Base-by-base conservation (phyloP, 768 basidiomycete genomes). In the Cystofilobasidium capitatum region DNA sequence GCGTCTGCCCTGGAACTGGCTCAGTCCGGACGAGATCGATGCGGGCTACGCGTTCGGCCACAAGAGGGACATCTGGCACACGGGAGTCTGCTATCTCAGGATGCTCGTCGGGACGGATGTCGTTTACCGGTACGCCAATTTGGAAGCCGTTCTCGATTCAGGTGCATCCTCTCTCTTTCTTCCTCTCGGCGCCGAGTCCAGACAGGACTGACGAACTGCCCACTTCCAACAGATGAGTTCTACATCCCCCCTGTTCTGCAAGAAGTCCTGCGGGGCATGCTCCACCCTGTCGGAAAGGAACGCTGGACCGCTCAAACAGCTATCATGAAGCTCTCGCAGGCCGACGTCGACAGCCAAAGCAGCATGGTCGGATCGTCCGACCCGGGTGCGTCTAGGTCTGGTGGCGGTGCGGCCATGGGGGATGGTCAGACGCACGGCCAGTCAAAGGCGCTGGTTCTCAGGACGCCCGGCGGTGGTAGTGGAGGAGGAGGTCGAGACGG, bases 81-180 rank as follows among this genome's bases (percentile, higher is more conserved):
- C 85, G 0, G 91, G 88, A 0, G 82, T 93, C 31, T 81, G 91
- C 2, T 78, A 92, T 44, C 72, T 91, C 61, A 89, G 93, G 76
- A 90, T 94, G 88, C 76, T 94, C 16, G 78, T 86, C n/a, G 92
- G 92, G 0, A 77, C 85, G 61, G 83, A 88, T 70, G 85, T 88
- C 12, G 82, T 78, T 54, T 81, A 64, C 79, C 69, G 71, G 40
- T 77, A 76, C 70, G 71, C 75, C 12, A 74, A 73, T 58, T 71
- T 78, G 6, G 60, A 69, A 33, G 65, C 69, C 20, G 68, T 77
- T 26, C 64, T 78, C 6, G 74, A 75, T n/a, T 71, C 75, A 47
- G 72, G 76, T 76, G 45, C 57, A 72, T 42, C 26, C 39, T 26
- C 57, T n/a, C 37, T 20, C n/a, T 36, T 33, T 22, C 57, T 24